A percentile compares a stretch with the other conserved stretches of the same genome.
These are phyloP conservation scores for Knoxia roxburghii DNA, from an alignment of 257 asterid species.

Conservation along the genomic window DNA sequence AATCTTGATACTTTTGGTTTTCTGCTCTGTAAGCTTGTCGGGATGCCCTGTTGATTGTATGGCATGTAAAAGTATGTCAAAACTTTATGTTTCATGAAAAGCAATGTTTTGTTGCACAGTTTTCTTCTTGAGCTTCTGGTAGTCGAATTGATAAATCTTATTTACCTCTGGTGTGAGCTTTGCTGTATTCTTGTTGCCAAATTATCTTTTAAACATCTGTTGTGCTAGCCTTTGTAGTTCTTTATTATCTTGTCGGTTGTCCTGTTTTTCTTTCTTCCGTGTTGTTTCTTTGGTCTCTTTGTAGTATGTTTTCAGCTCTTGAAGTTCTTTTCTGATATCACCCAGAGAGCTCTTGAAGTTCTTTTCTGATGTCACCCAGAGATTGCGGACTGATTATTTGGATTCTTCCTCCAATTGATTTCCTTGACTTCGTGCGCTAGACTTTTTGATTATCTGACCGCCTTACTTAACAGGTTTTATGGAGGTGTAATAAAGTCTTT, in stretches of 20 bases:
- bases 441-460: background rate
- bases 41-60: background rate
- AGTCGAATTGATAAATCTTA: background rate
- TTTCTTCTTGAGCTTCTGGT: slow-evolving; percentile 1
- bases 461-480: slow-evolving; percentile 51
- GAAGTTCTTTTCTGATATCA: too few relatives aligned
- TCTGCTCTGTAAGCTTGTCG: background rate
- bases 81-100: background rate
- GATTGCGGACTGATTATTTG: background rate
- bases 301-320: background rate
- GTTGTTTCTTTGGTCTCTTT: background rate
- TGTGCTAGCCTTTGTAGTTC: background rate
- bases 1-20: background rate
- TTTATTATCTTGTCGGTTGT: background rate
- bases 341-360: too few relatives aligned
- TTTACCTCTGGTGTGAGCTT: background rate
- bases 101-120: too few relatives aligned
- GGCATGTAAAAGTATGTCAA: background rate
- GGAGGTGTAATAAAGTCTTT: slow-evolving; percentile 86
- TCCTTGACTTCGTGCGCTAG: background rate
- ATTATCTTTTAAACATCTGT: background rate
- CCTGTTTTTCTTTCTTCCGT: background rate
- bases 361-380: background rate
- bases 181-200: background rate
- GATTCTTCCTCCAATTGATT: background rate